Evolutionary conservation across 371 early-diverging fungal genomes (phyloP).

Genomic region (Polyrhizophydium stewartii): DNA sequence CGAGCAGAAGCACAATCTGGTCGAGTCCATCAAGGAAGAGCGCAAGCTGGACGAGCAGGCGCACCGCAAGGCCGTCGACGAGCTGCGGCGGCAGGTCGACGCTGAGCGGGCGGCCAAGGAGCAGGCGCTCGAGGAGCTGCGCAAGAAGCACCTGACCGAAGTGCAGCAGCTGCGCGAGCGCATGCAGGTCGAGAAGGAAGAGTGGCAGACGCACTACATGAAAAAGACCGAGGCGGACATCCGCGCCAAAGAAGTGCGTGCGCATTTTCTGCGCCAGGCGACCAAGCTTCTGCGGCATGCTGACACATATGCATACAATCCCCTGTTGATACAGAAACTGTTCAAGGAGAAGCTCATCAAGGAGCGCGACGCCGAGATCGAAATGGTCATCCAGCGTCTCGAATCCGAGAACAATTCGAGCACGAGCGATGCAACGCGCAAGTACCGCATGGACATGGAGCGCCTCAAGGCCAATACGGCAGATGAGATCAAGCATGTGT

Average conservation of each 20-base stretch:
- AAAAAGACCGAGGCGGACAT: conserved; percentile 31
- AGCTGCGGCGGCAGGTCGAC: conserved; percentile 19
- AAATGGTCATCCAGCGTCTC: conserved; percentile 40
- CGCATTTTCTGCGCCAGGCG: too few species aligned
- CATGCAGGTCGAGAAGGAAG: conserved; percentile 32
- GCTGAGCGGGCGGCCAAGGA: conserved; percentile 14
- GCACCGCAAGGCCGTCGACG: conserved; percentile 27
- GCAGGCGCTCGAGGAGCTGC: conserved; percentile 22
- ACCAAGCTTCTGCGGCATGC: too few species aligned
- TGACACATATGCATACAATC: too few species aligned
- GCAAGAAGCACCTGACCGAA: conserved; percentile 12
- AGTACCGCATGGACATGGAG: conserved; percentile 43
- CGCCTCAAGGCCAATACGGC: conserved; percentile 29
- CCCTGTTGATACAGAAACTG: conserved; percentile 25
- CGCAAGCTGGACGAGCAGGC: conserved; percentile 14
- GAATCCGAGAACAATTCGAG: conserved; percentile 37
- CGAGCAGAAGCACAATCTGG: conserved; percentile 25
- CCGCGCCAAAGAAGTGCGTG: conserved; percentile 22
- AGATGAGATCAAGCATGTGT: conserved; percentile 36
- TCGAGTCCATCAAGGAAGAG: conserved; percentile 23
- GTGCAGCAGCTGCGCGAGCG: conserved; percentile 21
- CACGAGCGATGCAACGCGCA: conserved; percentile 25
- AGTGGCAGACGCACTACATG: conserved; percentile 36
- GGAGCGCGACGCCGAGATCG: conserved; percentile 48
- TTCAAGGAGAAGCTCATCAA: conserved; percentile 38